phyloP scores from a whole-genome alignment of 441 rosid species.

The Omphalea diandra region DNA sequence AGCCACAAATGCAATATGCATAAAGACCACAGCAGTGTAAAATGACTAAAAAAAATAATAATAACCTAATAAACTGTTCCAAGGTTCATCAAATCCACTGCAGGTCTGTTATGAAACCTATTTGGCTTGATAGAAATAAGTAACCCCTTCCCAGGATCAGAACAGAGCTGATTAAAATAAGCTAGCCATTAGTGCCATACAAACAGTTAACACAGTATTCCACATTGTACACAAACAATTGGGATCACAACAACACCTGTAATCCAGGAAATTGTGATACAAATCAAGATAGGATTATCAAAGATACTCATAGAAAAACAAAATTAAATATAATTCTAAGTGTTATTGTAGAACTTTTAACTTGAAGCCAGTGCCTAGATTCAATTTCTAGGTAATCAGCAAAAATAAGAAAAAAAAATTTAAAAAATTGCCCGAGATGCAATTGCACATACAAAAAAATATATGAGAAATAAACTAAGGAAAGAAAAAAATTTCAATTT shows the following conservation, averaged over 20 bases:
- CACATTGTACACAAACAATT: not conserved
- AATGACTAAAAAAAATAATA: not conserved
- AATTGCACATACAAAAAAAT: not conserved
- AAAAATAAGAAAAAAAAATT: not conserved
- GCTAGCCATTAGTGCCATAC: not conserved
- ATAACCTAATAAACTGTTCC: not conserved
- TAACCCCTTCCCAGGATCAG: not conserved
- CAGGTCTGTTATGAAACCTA: not conserved
- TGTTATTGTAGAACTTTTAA: not conserved
- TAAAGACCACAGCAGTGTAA: not conserved
- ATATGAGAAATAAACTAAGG: not conserved
- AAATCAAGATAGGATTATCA: conserved; percentile 8
- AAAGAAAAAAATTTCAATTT: not conserved
- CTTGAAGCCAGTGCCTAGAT: not conserved
- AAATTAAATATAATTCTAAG: not conserved
- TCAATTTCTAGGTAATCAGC: not conserved
- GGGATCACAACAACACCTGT: not conserved
- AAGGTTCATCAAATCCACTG: not conserved
- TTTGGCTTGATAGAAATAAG: not conserved
- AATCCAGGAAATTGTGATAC: not conserved
- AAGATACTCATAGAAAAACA: not conserved
- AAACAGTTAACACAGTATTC: not conserved
- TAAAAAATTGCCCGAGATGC: not conserved
- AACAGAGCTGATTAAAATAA: not conserved
- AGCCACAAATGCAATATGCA: not conserved